Percentiles rank a stretch among this genome's conserved stretches.
phyloP scores from a whole-genome alignment of 768 basidiomycete species.

The Collybiopsis luxurians region DNA sequence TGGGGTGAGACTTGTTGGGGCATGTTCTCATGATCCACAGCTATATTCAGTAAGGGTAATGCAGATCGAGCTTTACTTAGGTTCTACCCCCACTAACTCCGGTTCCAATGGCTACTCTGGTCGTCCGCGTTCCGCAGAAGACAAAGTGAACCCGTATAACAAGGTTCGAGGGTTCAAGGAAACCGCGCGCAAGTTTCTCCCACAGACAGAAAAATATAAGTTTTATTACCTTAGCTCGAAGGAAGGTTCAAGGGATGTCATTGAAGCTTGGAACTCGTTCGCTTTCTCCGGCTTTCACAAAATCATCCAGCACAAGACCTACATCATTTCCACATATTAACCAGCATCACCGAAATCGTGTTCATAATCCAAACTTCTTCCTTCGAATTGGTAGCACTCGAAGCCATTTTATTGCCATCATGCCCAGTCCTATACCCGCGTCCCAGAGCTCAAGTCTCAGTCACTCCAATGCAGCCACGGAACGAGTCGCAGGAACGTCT shows the following conservation, averaged over 20 bases:
- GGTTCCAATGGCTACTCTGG: neutral
- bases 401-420: conserved; percentile 1
- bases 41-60: no score
- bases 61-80: neutral
- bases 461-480: neutral
- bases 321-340: neutral
- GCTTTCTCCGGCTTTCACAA: neutral
- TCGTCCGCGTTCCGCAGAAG: neutral
- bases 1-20: no score
- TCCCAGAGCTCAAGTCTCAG: neutral
- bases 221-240: no score
- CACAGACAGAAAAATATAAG: no score
- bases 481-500: neutral
- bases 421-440: neutral
- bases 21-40: neutral
- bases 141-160: no score
- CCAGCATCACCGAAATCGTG: no score
- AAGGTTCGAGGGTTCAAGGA: neutral
- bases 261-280: neutral
- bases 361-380: neutral
- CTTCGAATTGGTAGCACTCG: no score
- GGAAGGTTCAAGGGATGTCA: no score
- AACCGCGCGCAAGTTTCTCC: no score
- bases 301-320: neutral
- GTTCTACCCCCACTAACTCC: neutral